These are phyloP conservation scores for Crithidia expoeki DNA, from an alignment of 208 protist genomes.

Conservation along the genomic window DNA sequence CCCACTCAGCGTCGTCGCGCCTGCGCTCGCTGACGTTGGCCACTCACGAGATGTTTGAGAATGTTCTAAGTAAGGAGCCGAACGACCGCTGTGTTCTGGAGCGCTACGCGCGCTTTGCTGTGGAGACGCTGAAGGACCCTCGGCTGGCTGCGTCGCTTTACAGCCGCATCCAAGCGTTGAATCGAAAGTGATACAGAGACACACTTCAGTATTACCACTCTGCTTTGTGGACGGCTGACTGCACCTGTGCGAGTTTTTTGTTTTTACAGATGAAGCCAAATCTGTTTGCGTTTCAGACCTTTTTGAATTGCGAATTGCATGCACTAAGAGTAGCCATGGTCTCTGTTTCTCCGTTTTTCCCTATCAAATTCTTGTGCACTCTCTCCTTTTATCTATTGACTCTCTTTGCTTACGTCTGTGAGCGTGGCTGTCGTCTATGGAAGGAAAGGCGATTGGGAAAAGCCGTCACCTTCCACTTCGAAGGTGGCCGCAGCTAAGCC, in stretches of 20 bases:
- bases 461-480: too few species aligned
- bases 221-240: too few species aligned
- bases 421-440: too few species aligned
- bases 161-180: conserved; percentile 40
- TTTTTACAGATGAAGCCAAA: not conserved
- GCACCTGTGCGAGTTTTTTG: too few species aligned
- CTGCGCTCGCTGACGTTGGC: conserved; percentile 49
- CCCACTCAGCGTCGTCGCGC: conserved; percentile 16
- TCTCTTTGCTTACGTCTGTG: not conserved
- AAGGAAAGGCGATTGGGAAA: too few species aligned
- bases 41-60: conserved; percentile 54
- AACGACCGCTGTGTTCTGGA: conserved; percentile 45
- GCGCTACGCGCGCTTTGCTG: conserved; percentile 72
- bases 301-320: conserved; percentile 8
- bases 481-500: too few species aligned
- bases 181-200: conserved; percentile 30
- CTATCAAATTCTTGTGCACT: conserved; percentile 12
- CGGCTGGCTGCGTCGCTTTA: conserved; percentile 48
- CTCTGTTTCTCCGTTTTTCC: conserved; percentile 22
- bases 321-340: conserved; percentile 23
- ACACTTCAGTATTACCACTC: too few species aligned
- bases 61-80: conserved; percentile 41
- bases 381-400: conserved; percentile 10
- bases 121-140: conserved; percentile 60
- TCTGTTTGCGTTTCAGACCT: not conserved